Evolutionary conservation across 768 basidiomycete genomes (phyloP).

Genomic region (Hygrocybe coccinea): DNA sequence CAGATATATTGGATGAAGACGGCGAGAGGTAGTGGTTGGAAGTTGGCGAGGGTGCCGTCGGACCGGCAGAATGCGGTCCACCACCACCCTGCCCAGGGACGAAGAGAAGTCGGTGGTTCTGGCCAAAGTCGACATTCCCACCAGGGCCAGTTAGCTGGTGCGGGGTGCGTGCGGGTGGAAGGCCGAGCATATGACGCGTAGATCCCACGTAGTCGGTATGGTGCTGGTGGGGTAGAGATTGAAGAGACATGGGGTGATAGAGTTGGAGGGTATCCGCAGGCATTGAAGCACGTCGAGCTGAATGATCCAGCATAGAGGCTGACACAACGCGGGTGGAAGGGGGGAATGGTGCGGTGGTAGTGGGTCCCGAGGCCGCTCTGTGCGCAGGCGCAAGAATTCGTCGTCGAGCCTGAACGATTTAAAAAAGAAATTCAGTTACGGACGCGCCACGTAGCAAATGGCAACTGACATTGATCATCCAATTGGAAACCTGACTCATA

Average conservation of each 20-base stretch:
- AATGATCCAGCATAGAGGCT: conserved; percentile 38
- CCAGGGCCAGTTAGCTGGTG: conserved; percentile 35
- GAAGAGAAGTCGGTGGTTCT: conserved; percentile 31
- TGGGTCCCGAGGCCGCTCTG: conserved; percentile 68
- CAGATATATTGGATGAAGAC: conserved; percentile 38
- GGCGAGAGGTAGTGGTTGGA: conserved; percentile 40
- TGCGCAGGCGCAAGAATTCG: conserved; percentile 81
- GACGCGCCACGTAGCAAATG: conserved; percentile 7
- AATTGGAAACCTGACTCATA: conserved; percentile 88
- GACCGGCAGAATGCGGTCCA: conserved; percentile 38
- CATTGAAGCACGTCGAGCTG: conserved; percentile 59
- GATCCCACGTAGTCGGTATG: conserved; percentile 40
- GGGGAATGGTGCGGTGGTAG: conserved; percentile 72
- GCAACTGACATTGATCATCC: conserved; percentile 78
- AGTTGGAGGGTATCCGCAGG: conserved; percentile 68
- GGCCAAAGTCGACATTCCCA: conserved; percentile 23
- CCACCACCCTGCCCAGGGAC: conserved; percentile 33
- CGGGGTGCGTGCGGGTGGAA: conserved; percentile 34
- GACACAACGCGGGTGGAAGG: conserved; percentile 42
- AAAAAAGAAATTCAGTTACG: conserved; percentile 11
- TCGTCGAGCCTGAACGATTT: conserved; percentile 57
- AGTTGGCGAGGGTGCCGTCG: not conserved
- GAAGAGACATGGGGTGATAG: conserved; percentile 75
- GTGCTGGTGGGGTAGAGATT: conserved; percentile 48
- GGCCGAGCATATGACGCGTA: conserved; percentile 44